These are phyloP conservation scores for Apiospora malaysiana DNA, from an alignment of 2,329 filamentous ascomycete genomes.

Conservation along the genomic window DNA sequence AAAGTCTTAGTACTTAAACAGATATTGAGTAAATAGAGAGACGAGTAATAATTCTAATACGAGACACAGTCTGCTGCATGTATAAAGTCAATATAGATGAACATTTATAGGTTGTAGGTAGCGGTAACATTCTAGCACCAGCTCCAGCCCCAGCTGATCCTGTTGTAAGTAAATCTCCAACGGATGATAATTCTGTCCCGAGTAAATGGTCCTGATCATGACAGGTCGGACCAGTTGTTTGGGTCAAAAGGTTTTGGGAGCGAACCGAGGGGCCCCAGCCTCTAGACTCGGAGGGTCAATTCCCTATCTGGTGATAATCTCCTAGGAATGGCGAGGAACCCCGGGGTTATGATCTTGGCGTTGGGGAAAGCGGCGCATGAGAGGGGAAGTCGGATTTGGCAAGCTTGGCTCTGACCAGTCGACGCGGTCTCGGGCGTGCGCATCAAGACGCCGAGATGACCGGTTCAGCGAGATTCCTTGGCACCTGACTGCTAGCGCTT, in stretches of 20 bases:
- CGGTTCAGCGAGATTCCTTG: neutral
- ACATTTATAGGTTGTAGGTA: too few species aligned
- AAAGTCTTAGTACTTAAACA: too few species aligned
- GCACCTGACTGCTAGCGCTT: constrained; percentile 4
- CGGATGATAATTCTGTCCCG: too few species aligned
- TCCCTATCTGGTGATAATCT: neutral
- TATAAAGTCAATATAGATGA: too few species aligned
- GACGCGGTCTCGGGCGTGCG: neutral
- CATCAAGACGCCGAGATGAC: neutral
- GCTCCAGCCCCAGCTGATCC: too few species aligned
- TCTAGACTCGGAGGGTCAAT: neutral
- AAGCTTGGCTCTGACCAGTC: neutral
- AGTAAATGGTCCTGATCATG: neutral
- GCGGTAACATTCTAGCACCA: too few species aligned
- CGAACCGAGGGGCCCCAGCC: neutral
- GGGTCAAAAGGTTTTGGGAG: neutral
- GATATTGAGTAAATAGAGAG: too few species aligned
- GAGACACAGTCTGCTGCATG: too few species aligned
- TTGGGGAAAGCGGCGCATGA: neutral
- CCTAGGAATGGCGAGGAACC: neutral
- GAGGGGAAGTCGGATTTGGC: constrained; percentile 1
- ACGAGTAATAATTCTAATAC: too few species aligned
- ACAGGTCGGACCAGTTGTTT: neutral
- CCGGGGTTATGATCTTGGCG: neutral
- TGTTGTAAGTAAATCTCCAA: neutral